phyloP scores from a whole-genome alignment of 2,329 filamentous ascomycete species.

The Phaeosphaeria sp. region DNA sequence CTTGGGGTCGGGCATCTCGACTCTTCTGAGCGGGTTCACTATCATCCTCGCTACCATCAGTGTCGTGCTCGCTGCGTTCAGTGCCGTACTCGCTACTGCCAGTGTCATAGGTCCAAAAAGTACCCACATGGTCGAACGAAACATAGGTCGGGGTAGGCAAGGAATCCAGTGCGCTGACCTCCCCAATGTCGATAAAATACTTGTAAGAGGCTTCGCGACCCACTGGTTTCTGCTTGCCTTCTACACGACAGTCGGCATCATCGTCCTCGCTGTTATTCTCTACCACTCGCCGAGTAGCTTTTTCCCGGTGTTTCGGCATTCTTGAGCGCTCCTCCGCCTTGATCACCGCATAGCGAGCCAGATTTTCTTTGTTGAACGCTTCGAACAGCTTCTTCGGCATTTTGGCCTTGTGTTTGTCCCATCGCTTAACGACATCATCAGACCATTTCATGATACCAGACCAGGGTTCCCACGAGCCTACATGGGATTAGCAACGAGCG shows the following conservation, averaged over 20 bases:
- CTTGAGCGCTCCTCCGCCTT: constrained; percentile 9
- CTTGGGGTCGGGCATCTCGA: constrained; percentile 1
- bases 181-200: background rate
- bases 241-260: constrained; percentile 11
- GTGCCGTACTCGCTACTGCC: background rate
- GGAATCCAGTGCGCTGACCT: background rate
- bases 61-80: background rate
- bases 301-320: constrained; percentile 22
- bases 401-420: constrained; percentile 14
- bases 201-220: background rate
- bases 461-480: constrained; percentile 38
- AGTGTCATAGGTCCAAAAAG: background rate
- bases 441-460: constrained; percentile 14
- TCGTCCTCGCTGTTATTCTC: constrained; percentile 18
- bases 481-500: background rate
- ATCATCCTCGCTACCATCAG: background rate
- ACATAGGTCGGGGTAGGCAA: background rate
- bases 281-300: constrained; percentile 14
- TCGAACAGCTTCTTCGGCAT: constrained; percentile 11
- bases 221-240: background rate
- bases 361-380: constrained; percentile 16
- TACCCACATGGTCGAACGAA: background rate
- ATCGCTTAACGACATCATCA: constrained; percentile 10
- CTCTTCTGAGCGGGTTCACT: constrained; percentile 6
- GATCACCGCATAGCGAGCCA: background rate